These are phyloP conservation scores for Colletotrichum spaethianum DNA, from an alignment of 2,329 filamentous ascomycete genomes.

Conservation along the genomic window DNA sequence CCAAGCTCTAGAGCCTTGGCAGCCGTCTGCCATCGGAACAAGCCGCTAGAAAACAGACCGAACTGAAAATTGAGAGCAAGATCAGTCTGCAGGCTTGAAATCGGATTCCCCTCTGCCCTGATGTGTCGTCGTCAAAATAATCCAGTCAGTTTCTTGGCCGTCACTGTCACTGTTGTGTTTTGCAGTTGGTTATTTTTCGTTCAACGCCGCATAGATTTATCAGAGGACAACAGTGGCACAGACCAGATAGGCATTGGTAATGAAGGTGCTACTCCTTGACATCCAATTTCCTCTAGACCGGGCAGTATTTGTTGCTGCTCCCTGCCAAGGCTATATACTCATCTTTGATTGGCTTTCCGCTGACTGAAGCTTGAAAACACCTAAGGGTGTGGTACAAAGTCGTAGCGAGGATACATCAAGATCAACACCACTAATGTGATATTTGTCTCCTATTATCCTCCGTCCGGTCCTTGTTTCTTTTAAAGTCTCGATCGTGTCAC, in stretches of 20 bases:
- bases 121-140: conserved; percentile 35
- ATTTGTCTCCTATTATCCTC: too few relatives aligned
- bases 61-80: conserved; percentile 34
- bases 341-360: too few relatives aligned
- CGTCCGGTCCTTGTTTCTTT: conserved; percentile 32
- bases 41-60: conserved; percentile 19
- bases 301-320: too few relatives aligned
- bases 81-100: conserved; percentile 34
- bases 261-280: conserved; percentile 14
- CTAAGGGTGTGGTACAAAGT: too few relatives aligned
- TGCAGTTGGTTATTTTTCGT: background rate
- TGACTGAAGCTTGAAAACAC: too few relatives aligned
- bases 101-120: conserved; percentile 32
- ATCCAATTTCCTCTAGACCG: too few relatives aligned
- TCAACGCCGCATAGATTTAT: conserved; percentile 10
- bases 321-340: too few relatives aligned
- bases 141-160: background rate
- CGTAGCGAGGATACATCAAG: too few relatives aligned
- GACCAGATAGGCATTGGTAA: conserved; percentile 34
- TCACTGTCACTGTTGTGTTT: conserved; percentile 7
- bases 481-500: too few relatives aligned
- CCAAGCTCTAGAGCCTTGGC: conserved; percentile 28
- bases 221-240: conserved; percentile 24
- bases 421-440: too few relatives aligned
- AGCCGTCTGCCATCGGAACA: conserved; percentile 9